phyloP scores from a whole-genome alignment of 1,284 basidiomycete genomes.

The Coriolopsis trogii region DNA sequence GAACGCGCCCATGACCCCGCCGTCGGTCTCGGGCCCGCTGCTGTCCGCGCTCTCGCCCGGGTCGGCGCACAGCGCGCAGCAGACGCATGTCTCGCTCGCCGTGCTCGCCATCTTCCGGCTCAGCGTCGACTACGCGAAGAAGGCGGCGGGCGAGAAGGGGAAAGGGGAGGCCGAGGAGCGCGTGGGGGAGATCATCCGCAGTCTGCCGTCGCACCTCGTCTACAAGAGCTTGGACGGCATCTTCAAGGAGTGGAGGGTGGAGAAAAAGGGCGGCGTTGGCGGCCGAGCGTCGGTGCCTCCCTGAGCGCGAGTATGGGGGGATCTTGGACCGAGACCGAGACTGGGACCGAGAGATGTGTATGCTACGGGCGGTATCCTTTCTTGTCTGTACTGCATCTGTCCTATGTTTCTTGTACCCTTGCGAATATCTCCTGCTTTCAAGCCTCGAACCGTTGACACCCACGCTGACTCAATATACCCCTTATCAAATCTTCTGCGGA shows the following conservation, averaged over 20 bases:
- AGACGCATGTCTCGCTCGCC: constrained; percentile 91
- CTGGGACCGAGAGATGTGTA: too few species aligned
- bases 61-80: constrained; percentile 82
- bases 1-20: constrained; percentile 58
- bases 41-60: constrained; percentile 70
- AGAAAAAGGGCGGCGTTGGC: constrained; percentile 79
- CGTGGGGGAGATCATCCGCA: constrained; percentile 87
- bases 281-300: constrained; percentile 28
- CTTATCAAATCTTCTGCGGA: too few species aligned
- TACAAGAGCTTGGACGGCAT: constrained; percentile 91
- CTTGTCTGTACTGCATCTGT: too few species aligned
- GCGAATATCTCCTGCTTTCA: too few species aligned
- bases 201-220: constrained; percentile 81
- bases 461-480: too few species aligned
- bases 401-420: too few species aligned
- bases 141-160: constrained; percentile 67
- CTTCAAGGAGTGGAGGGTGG: constrained; percentile 87
- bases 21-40: constrained; percentile 63
- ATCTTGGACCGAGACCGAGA: too few species aligned
- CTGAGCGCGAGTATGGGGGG: not conserved
- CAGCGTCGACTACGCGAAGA: constrained; percentile 78
- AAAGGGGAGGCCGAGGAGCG: constrained; percentile 75
- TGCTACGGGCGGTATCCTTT: too few species aligned
- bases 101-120: constrained; percentile 90
- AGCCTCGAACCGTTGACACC: too few species aligned